These are phyloP conservation scores for Elsinoe perseae DNA, from an alignment of 2,329 filamentous ascomycete species.

Conservation along the genomic window DNA sequence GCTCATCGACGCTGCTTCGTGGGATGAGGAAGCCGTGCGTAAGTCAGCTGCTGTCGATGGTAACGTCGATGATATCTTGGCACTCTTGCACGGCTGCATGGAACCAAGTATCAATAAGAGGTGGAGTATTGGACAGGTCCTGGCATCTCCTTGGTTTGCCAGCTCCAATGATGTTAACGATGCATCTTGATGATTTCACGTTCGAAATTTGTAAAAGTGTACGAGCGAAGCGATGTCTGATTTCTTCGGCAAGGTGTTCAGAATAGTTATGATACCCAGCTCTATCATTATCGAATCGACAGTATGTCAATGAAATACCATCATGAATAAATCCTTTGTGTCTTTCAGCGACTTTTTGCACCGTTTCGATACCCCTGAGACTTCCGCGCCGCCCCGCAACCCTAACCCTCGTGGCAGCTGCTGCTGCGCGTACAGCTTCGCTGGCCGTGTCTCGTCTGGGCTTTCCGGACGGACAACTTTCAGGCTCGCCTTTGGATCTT, in stretches of 20 bases:
- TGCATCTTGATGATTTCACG: conserved; percentile 15
- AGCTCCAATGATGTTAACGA: conserved; percentile 9
- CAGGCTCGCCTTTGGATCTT: not conserved
- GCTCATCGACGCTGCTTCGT: conserved; percentile 53
- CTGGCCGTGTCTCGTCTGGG: not conserved
- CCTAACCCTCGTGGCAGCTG: not conserved
- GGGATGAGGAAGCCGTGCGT: conserved; percentile 46
- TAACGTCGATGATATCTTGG: conserved; percentile 41
- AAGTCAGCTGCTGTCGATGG: conserved; percentile 34
- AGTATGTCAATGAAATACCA: not conserved
- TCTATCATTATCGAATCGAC: conserved; percentile 4
- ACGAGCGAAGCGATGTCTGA: conserved; percentile 4
- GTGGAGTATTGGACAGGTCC: conserved; percentile 50
- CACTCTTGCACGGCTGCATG: conserved; percentile 54
- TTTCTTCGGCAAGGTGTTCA: conserved; percentile 7
- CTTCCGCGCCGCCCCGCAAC: not conserved
- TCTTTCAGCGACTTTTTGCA: not conserved
- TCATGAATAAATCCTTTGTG: not conserved
- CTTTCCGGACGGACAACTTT: not conserved
- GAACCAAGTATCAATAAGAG: conserved; percentile 48
- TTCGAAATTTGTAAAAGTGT: not conserved
- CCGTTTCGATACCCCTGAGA: conserved; percentile 5
- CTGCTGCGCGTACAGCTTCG: conserved; percentile 7
- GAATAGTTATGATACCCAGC: conserved; percentile 8
- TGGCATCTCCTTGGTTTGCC: conserved; percentile 49